These are phyloP conservation scores for Phytophthora pseudosyringae DNA, from an alignment of 352 stramenopile genomes.

Conservation along the genomic window DNA sequence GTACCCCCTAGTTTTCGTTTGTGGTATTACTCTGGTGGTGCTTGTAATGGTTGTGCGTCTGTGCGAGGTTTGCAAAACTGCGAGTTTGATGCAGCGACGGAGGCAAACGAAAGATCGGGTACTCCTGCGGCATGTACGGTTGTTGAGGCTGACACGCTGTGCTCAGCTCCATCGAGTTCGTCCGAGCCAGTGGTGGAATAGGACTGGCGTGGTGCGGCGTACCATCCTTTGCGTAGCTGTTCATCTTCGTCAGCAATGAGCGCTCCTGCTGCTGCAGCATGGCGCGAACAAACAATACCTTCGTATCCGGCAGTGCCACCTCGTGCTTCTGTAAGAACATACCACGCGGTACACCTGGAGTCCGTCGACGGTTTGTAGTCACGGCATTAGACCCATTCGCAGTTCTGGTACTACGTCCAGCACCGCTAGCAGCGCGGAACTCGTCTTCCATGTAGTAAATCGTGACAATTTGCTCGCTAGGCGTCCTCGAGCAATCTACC, in stretches of 20 bases:
- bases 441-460: conserved; percentile 85
- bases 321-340: conserved; percentile 86
- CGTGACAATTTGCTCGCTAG: conserved; percentile 39
- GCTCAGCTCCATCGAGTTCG: conserved; percentile 53
- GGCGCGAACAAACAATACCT: conserved; percentile 80
- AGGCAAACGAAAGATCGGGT: conserved; percentile 77
- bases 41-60: conserved; percentile 16
- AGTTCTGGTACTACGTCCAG: conserved; percentile 17
- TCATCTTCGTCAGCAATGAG: conserved; percentile 72
- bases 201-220: conserved; percentile 24
- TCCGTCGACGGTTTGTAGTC: conserved; percentile 40
- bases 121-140: conserved; percentile 46
- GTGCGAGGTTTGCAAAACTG: conserved; percentile 45
- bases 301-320: conserved; percentile 73
- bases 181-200: conserved; percentile 39
- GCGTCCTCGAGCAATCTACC: conserved; percentile 60
- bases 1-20: conserved; percentile 12
- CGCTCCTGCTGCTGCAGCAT: conserved; percentile 90
- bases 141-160: conserved; percentile 51
- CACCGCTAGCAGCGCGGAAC: conserved; percentile 46
- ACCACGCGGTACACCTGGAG: conserved; percentile 44
- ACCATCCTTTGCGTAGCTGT: conserved; percentile 38
- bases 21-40: conserved; percentile 12
- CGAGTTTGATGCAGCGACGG: conserved; percentile 39
- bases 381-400: conserved; percentile 31